A percentile compares a stretch with the other conserved stretches of the same genome.
phyloP scores from a whole-genome alignment of 176 grass and related monocot genomes.

The Microstegium vimineum region DNA sequence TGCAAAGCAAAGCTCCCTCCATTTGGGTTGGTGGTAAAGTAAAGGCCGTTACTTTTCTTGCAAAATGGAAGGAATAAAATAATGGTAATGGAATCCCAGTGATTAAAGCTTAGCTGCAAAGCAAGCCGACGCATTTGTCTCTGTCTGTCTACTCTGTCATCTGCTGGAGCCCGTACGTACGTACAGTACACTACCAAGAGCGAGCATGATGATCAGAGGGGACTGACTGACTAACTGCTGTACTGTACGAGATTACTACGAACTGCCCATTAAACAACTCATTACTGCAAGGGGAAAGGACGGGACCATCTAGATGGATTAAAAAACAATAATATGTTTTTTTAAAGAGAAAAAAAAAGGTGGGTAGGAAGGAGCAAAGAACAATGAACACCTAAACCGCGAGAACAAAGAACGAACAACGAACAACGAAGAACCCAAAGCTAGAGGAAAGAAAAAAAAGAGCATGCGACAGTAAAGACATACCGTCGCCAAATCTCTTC shows the following conservation, averaged over 20 bases:
- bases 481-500: conserved; percentile 40
- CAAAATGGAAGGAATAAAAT: neutral
- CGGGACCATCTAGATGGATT: neutral
- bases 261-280: neutral
- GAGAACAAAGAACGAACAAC: no score
- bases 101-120: neutral
- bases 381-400: neutral
- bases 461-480: neutral
- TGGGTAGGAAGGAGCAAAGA: neutral
- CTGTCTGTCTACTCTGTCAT: neutral
- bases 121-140: neutral
- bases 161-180: neutral
- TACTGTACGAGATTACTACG: neutral
- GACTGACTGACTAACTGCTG: no score
- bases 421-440: neutral
- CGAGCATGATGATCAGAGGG: neutral
- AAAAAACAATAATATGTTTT: no score
- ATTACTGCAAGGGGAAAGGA: conserved; percentile 8
- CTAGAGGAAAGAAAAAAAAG: neutral
- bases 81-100: neutral
- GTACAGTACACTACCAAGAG: neutral
- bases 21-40: neutral
- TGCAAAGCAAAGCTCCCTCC: neutral
- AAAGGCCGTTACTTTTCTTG: neutral
- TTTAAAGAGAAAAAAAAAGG: no score